These are phyloP conservation scores for Phytophthora rubi DNA, from an alignment of 352 stramenopile species.

Conservation along the genomic window DNA sequence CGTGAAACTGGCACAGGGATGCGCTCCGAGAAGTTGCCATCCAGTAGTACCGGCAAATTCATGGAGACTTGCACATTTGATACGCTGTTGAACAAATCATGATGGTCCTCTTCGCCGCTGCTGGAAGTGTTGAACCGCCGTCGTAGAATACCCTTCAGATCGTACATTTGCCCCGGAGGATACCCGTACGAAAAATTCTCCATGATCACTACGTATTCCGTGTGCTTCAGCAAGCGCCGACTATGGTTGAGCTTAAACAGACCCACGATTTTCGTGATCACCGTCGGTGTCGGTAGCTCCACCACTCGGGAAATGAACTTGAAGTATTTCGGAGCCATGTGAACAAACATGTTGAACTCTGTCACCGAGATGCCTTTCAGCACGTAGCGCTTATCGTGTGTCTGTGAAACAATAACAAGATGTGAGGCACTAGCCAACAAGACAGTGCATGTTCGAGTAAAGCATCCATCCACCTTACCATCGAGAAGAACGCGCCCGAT, in stretches of 20 bases:
- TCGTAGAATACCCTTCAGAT: slow-evolving; percentile 86
- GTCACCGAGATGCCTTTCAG: slow-evolving; percentile 87
- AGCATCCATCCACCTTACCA: slow-evolving; percentile 49
- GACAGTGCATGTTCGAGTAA: not conserved
- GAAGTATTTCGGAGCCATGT: slow-evolving; percentile 90
- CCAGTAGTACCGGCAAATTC: slow-evolving; percentile 73
- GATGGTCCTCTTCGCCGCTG: slow-evolving; percentile 45
- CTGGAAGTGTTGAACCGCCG: slow-evolving; percentile 66
- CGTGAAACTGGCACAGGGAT: slow-evolving; percentile 82
- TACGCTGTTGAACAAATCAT: slow-evolving; percentile 44
- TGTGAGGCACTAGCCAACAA: slow-evolving; percentile 7
- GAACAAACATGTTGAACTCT: slow-evolving; percentile 92
- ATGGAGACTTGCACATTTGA: slow-evolving; percentile 59
- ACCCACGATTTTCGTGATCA: slow-evolving; percentile 88
- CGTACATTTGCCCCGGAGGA: slow-evolving; percentile 80
- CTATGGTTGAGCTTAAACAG: slow-evolving; percentile 81
- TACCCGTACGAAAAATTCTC: slow-evolving; percentile 88
- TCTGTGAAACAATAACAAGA: slow-evolving; percentile 40
- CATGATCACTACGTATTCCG: slow-evolving; percentile 88
- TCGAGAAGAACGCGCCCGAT: slow-evolving; percentile 86
- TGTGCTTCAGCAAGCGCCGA: slow-evolving; percentile 69
- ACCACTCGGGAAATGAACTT: slow-evolving; percentile 82
- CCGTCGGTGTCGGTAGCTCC: slow-evolving; percentile 58
- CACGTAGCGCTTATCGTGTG: slow-evolving; percentile 85
- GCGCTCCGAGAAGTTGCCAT: slow-evolving; percentile 82